Percentiles rank a stretch among this genome's conserved stretches.
These are phyloP conservation scores for Xylariaceae sp. DNA, from an alignment of 2,329 filamentous ascomycete genomes.

Conservation along the genomic window DNA sequence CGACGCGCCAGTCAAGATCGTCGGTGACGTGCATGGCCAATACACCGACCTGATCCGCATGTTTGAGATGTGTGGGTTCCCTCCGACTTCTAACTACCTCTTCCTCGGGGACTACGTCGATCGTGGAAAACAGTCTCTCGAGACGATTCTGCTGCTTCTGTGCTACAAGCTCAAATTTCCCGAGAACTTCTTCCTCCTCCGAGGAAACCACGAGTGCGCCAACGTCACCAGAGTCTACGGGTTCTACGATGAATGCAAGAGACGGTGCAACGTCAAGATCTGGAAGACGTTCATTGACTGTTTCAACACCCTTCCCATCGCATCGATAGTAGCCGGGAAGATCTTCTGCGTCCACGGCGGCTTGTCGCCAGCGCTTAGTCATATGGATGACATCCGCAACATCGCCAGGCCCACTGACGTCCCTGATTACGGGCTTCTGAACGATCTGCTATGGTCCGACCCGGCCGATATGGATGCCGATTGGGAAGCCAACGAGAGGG, in stretches of 20 bases:
- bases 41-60: slow-evolving; percentile 93
- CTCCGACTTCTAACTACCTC: slow-evolving; percentile 82
- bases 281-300: slow-evolving; percentile 99
- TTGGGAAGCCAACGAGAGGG: slow-evolving; percentile 95
- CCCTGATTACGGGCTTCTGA: slow-evolving; percentile 89
- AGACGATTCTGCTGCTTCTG: slow-evolving; percentile 93
- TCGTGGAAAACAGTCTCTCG: slow-evolving; percentile 96
- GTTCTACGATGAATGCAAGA: slow-evolving; percentile 99
- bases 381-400: slow-evolving; percentile 98
- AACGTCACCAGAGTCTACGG: slow-evolving; percentile 99
- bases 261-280: slow-evolving; percentile 97
- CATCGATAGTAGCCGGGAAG: slow-evolving; percentile 98
- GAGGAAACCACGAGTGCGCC: slow-evolving; percentile 98
- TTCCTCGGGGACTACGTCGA: slow-evolving; percentile 99
- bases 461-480: slow-evolving; percentile 96
- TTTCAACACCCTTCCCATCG: slow-evolving; percentile 98
- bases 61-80: slow-evolving; percentile 98
- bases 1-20: slow-evolving; percentile 92
- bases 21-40: slow-evolving; percentile 93
- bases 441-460: slow-evolving; percentile 95
- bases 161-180: slow-evolving; percentile 99
- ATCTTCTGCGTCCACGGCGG: slow-evolving; percentile 98
- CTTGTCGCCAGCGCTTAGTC: slow-evolving; percentile 79
- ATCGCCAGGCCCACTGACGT: slow-evolving; percentile 95
- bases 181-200: slow-evolving; percentile 98